Base-by-base conservation (phyloP, 2,329 filamentous ascomycete species). In the Calonectria leucothoes region DNA sequence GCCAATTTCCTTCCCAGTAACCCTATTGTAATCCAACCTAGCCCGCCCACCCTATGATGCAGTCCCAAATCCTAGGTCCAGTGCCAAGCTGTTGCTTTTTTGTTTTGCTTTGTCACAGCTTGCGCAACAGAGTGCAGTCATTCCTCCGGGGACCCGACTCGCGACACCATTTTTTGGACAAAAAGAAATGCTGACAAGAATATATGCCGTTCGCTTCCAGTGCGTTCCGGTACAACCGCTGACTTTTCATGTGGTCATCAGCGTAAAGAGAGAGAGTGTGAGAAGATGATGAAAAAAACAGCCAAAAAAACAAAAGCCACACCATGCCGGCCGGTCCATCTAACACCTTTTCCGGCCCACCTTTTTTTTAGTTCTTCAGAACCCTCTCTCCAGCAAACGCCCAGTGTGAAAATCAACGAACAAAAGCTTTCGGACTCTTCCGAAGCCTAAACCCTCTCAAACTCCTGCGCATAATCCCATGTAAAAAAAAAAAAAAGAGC, bases 391-490 rank as follows among this genome's bases (percentile, higher is more conserved):
- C 75, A 65, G 59, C 51, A 55, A 81, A 80, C 78, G 79, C 79
- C 45, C 52, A 76, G 57, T 72, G 67, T 72, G 69, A 80, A 66
- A 75, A 75, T 68, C 72, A 74, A 61, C 67, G 73, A 73, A 71
- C 70, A 66, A 70, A 45, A 20, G 68, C 61, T 33, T 69, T 64
- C 57, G 71, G 71, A 70, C 57, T 61, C 39, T 73, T 39, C 71
- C 65, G 61, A 69, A 78, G 35, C 70, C 73, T 33, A 57, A 66
- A 71, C 59, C 64, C 65, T 64, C 72, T 72, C 61, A 57, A 78
- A 79, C 77, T 71, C 78, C 77, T 73, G 75, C 76, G 78, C 79
- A 74, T 70, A 49, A 49, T 76, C 45, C 73, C 33, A 71, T 74
- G 48, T 39, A 39, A 61, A 61, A 39, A 52, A 52, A 69, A 73